Conservation (phyloP, 2,329 filamentous ascomycete genomes). For the Helminthosporium solani region DNA sequence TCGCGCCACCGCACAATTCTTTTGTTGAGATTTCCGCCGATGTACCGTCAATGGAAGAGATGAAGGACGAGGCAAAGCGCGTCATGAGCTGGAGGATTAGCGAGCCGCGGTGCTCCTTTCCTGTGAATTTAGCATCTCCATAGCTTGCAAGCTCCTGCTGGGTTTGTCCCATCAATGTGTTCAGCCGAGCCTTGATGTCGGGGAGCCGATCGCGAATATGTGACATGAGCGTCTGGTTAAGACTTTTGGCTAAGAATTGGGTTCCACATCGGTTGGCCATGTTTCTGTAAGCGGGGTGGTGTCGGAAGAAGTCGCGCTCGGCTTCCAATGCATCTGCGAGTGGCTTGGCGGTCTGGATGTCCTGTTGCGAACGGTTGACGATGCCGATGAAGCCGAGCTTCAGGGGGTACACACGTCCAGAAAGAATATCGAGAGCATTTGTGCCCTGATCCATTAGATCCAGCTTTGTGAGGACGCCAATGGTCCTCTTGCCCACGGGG, state of each 20-base stretch:
- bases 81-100: constrained; percentile 98
- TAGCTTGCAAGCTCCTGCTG: constrained; percentile 98
- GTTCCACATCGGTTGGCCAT: constrained; percentile 93
- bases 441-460: constrained; percentile 99
- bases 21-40: constrained; percentile 99
- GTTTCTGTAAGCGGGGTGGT: constrained; percentile 95
- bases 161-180: constrained; percentile 99
- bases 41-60: constrained; percentile 97
- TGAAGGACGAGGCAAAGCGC: constrained; percentile 94
- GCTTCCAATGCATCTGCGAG: constrained; percentile 86
- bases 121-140: constrained; percentile 95
- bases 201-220: constrained; percentile 95
- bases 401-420: constrained; percentile 90
- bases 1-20: constrained; percentile 88
- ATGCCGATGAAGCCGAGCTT: constrained; percentile 98
- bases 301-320: constrained; percentile 92
- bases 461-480: constrained; percentile 94
- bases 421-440: constrained; percentile 96
- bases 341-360: constrained; percentile 95
- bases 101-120: constrained; percentile 93
- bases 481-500: constrained; percentile 88
- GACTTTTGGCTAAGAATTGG: constrained; percentile 87
- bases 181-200: constrained; percentile 96
- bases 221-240: constrained; percentile 92
- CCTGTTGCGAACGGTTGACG: constrained; percentile 96